These are phyloP conservation scores for Ramaria sp. DNA, from an alignment of 768 basidiomycete species.

Conservation along the genomic window DNA sequence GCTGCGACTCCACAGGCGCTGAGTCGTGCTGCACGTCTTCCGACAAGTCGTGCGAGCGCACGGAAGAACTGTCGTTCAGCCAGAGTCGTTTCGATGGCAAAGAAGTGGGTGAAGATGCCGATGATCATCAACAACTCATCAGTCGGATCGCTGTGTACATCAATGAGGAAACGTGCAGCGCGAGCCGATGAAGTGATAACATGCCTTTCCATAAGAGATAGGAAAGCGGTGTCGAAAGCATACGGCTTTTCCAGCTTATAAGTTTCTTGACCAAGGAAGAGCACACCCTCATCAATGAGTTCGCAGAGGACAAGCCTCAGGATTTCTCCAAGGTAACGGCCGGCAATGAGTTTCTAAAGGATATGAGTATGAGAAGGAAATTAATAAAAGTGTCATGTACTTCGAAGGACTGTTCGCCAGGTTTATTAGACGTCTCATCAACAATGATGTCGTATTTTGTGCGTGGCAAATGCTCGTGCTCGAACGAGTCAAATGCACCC, in stretches of 20 bases:
- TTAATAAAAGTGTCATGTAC: conserved; percentile 25
- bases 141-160: conserved; percentile 65
- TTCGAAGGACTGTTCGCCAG: conserved; percentile 90
- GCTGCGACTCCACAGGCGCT: conserved; percentile 96
- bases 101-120: conserved; percentile 96
- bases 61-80: conserved; percentile 98
- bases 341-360: conserved; percentile 85
- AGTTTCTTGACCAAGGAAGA: conserved; percentile 97
- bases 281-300: conserved; percentile 90
- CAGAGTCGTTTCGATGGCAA: conserved; percentile 89
- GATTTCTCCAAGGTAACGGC: conserved; percentile 93
- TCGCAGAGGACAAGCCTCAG: conserved; percentile 91
- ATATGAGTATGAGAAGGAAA: background rate
- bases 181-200: conserved; percentile 3
- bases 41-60: conserved; percentile 81
- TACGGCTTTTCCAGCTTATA: conserved; percentile 96
- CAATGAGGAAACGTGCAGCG: background rate
- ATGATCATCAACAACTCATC: conserved; percentile 96
- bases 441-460: conserved; percentile 91
- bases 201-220: conserved; percentile 93
- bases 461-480: conserved; percentile 88
- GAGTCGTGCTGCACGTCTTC: conserved; percentile 79
- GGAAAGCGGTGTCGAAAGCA: conserved; percentile 90
- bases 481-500: conserved; percentile 97
- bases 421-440: conserved; percentile 93